These are phyloP conservation scores for Fusarium sp. DNA, from an alignment of 2,329 filamentous ascomycete species.

Conservation along the genomic window DNA sequence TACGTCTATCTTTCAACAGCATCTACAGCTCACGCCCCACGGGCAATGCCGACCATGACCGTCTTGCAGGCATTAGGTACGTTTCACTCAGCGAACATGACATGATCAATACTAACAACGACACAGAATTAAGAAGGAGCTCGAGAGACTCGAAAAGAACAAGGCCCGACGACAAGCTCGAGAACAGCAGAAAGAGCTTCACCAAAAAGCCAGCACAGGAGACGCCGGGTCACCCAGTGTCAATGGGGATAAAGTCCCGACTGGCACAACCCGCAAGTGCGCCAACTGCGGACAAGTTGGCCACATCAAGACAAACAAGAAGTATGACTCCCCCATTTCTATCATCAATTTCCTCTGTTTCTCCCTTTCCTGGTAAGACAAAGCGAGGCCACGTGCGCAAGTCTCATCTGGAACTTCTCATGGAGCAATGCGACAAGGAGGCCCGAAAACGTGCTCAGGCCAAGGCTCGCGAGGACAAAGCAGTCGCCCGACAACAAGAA, in stretches of 20 bases:
- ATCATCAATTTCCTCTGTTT: constrained; percentile 28
- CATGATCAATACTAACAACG: constrained; percentile 29
- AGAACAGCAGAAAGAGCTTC: constrained; percentile 85
- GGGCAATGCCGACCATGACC: constrained; percentile 65
- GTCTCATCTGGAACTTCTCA: constrained; percentile 33
- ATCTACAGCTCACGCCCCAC: constrained; percentile 65
- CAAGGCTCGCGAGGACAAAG: constrained; percentile 37
- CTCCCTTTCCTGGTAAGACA: constrained; percentile 46
- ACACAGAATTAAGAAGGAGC: constrained; percentile 69
- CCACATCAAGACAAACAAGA: constrained; percentile 99
- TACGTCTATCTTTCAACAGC: constrained; percentile 58
- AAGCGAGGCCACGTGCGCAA: constrained; percentile 38
- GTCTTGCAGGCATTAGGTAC: constrained; percentile 60
- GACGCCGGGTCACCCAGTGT: constrained; percentile 66
- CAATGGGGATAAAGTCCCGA: constrained; percentile 65
- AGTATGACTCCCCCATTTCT: constrained; percentile 68
- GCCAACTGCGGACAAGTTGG: constrained; percentile 97
- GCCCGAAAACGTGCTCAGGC: constrained; percentile 14
- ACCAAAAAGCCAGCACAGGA: constrained; percentile 60
- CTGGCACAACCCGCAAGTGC: constrained; percentile 88
- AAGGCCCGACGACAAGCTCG: constrained; percentile 89
- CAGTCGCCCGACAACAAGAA: constrained; percentile 19
- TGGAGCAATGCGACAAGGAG: constrained; percentile 46
- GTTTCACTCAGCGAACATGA: constrained; percentile 7
- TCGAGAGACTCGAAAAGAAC: constrained; percentile 89